Conservation (phyloP, 139 green algal genomes). For the Pseudopediastrum boryanum region DNA sequence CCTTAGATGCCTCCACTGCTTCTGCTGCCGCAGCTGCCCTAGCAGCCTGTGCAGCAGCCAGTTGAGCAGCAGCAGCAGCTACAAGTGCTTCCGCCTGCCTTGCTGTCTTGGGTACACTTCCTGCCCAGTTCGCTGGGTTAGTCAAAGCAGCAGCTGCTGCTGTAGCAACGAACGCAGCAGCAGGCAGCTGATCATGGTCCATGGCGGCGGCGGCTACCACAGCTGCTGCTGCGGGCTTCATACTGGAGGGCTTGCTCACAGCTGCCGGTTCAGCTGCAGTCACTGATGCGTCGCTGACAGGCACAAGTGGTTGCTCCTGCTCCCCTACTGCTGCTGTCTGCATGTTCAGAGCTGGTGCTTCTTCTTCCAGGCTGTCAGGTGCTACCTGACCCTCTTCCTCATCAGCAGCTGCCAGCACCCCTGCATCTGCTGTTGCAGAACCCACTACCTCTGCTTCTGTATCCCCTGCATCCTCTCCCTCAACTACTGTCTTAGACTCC, state of each 20-base stretch:
- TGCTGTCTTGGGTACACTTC: not conserved
- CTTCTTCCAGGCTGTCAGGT: not conserved
- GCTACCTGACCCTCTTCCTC: too few species aligned
- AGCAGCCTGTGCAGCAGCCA: too few species aligned
- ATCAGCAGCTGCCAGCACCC: not conserved
- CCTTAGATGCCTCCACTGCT: too few species aligned
- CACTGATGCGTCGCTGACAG: too few species aligned
- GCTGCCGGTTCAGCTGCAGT: too few species aligned
- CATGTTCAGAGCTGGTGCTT: too few species aligned
- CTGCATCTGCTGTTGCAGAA: slow-evolving; percentile 1
- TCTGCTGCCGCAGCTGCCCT: too few species aligned
- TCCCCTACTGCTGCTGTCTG: too few species aligned
- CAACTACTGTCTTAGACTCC: too few species aligned
- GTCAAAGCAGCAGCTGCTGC: slow-evolving; percentile 13
- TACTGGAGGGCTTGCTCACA: slow-evolving; percentile 2
- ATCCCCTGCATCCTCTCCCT: not conserved
- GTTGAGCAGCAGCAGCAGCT: not conserved
- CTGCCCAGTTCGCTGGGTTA: not conserved
- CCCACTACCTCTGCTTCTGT: not conserved
- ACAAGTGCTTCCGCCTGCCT: not conserved
- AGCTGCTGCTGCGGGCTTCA: not conserved
- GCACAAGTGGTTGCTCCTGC: too few species aligned
- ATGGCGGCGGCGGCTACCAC: slow-evolving; percentile 16
- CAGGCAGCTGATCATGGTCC: not conserved
- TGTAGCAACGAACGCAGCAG: not conserved